Percentiles rank a stretch among this genome's conserved stretches.
These are phyloP conservation scores for Trichoderma oligosporum DNA, from an alignment of 2,329 filamentous ascomycete genomes.

Conservation along the genomic window DNA sequence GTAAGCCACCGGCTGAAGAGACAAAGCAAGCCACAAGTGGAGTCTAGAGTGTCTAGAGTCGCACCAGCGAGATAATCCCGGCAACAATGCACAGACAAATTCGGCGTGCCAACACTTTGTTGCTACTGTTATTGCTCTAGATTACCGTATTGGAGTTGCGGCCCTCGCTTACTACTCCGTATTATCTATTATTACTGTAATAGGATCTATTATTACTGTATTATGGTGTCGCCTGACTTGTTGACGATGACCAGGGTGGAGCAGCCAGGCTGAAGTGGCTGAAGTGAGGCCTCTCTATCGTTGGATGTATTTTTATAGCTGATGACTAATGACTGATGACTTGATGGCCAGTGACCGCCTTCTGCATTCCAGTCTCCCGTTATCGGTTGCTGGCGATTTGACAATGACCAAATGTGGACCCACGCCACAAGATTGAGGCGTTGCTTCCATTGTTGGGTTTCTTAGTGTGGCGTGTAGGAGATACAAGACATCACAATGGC, in stretches of 20 bases:
- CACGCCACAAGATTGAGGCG: no score
- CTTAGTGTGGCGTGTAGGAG: no score
- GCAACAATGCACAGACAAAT: neutral
- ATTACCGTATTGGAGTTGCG: neutral
- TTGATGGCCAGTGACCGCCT: no score
- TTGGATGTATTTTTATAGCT: neutral
- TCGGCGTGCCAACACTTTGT: no score
- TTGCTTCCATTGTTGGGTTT: no score
- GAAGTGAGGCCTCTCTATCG: slow-evolving; percentile 4
- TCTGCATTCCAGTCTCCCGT: neutral
- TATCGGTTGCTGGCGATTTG: no score
- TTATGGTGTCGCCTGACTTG: slow-evolving; percentile 1
- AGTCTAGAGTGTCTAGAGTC: slow-evolving; percentile 9
- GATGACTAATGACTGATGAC: neutral
- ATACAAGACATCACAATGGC: no score
- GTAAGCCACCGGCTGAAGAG: neutral
- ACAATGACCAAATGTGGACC: no score
- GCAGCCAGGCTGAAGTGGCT: slow-evolving; percentile 2
- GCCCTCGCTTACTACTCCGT: neutral
- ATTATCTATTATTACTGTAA: neutral
- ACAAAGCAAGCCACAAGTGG: neutral
- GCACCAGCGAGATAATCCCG: slow-evolving; percentile 10
- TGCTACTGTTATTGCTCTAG: neutral
- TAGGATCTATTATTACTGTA: neutral
- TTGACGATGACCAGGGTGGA: neutral